phyloP scores from a whole-genome alignment of 176 grass and related monocot genomes.

The Phoenix dactylifera region DNA sequence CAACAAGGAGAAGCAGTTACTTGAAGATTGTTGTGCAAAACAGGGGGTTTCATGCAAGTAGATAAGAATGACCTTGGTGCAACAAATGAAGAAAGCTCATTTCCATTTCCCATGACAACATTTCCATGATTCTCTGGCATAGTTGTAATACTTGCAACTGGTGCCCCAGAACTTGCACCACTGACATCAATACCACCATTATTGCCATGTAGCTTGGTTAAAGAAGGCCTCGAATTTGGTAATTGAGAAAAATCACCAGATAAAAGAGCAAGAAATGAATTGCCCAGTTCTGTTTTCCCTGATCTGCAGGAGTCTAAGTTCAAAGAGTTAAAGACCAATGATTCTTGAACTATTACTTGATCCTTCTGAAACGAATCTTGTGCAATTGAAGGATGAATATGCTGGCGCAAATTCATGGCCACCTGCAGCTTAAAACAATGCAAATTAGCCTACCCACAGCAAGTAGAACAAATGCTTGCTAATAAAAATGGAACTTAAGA shows the following conservation, averaged over 20 bases:
- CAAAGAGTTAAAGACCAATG: constrained; percentile 3
- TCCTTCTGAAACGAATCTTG: constrained; percentile 14
- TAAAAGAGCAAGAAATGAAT: constrained; percentile 32
- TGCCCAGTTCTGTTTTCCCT: constrained; percentile 19
- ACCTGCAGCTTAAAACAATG: constrained; percentile 26
- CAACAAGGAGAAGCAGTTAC: constrained; percentile 9
- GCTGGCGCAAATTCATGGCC: constrained; percentile 25
- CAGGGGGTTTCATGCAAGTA: constrained; percentile 3
- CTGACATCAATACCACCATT: constrained; percentile 24
- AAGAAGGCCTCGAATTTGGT: constrained; percentile 25
- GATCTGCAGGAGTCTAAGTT: constrained; percentile 20
- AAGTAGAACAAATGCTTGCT: background rate
- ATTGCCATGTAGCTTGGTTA: constrained; percentile 15
- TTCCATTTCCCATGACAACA: constrained; percentile 14
- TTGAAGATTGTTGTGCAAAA: constrained; percentile 7
- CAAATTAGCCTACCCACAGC: background rate
- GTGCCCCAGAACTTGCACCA: constrained; percentile 19
- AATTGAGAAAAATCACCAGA: constrained; percentile 32
- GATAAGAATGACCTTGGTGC: constrained; percentile 12
- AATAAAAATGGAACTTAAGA: background rate
- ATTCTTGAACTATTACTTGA: constrained; percentile 24
- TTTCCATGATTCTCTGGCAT: constrained; percentile 28
- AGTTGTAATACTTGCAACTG: background rate
- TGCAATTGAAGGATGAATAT: constrained; percentile 30
- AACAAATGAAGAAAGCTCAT: constrained; percentile 22